phyloP scores from a whole-genome alignment of 1,284 basidiomycete species.

The Pseudozyma sp. region DNA sequence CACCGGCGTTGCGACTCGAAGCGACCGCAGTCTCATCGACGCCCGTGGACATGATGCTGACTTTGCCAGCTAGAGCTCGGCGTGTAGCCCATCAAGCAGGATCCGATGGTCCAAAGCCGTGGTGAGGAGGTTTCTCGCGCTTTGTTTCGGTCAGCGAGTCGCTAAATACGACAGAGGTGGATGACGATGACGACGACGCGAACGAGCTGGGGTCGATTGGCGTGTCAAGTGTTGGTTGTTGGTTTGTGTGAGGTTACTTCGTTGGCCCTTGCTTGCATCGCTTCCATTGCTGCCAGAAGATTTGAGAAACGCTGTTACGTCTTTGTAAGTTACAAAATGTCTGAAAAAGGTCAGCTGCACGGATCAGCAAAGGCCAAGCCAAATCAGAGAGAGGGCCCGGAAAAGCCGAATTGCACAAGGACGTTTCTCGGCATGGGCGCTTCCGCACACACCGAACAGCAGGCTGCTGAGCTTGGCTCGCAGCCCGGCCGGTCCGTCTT shows the following conservation, averaged over 20 bases:
- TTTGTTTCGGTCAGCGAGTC: too few relatives aligned
- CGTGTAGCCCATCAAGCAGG: conserved; percentile 16
- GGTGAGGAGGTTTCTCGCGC: not conserved
- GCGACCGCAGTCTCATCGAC: conserved; percentile 8
- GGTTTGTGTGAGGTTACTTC: too few relatives aligned
- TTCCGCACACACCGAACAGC: not conserved
- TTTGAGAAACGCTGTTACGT: not conserved
- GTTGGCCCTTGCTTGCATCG: too few relatives aligned
- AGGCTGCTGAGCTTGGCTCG: not conserved
- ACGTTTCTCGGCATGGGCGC: not conserved
- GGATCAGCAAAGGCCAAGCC: conserved; percentile 6
- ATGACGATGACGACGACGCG: not conserved
- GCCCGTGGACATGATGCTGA: conserved; percentile 14
- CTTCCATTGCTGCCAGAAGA: too few relatives aligned
- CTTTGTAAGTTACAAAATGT: not conserved
- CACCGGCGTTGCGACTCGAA: conserved; percentile 10
- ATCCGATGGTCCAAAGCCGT: not conserved
- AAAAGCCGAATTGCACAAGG: conserved; percentile 1
- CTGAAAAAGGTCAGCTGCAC: conserved; percentile 6
- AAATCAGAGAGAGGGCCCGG: not conserved
- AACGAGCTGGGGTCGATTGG: too few relatives aligned
- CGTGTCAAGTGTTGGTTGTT: too few relatives aligned
- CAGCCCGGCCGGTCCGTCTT: too few relatives aligned
- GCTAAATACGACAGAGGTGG: too few relatives aligned
- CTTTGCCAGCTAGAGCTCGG: conserved; percentile 1